Base-by-base conservation (phyloP, 805 yeast genomes). In the Cyberlindnera saturnus region DNA sequence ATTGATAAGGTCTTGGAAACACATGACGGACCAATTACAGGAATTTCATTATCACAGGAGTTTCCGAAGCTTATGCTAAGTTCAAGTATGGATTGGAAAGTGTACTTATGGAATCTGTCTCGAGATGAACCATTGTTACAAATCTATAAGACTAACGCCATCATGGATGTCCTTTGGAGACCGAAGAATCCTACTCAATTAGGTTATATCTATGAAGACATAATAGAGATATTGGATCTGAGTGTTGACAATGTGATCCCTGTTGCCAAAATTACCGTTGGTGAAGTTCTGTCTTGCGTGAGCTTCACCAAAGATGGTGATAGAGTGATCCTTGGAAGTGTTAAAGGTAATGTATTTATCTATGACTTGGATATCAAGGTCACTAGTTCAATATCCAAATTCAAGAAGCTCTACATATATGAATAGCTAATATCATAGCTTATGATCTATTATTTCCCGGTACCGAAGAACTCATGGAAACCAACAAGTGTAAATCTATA, bases 401-500 rank as follows among this genome's bases (percentile, higher is more conserved):
- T 57, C 44, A 57, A 52, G 38, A 44, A 53, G 36, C 38, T 50
- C 16, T 53, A 45, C 32, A 31, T 31, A 31, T 15, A 14, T 23
- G 28, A 23, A 23, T 23, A 31, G 33, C 33, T 31, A 14, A 7
- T 14, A 31, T 15, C 7, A 14, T 6, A n/a, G 33, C 33, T 31
- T 23, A 4, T 17, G 13, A 11, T 19, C 34, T 32, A 46, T 34
- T 46, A 35, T 37, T 52, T 49, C 29, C 66, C 67, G 14, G 66
- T 52, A 37, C 65, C 62, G 32, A 57, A 53, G 52, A 60, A 59
- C 41, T 58, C 47, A 53, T 77, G 76, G 61, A 66, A 79, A 17
- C 75, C 77, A 43, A 75, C 72, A 49, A 82, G 65, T 9, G 81
- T 81, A 55, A 76, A 78, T 68, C 88, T 74, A 61, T 80, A 82